Base-by-base conservation (phyloP, 179 eudicot species). In the Nepenthes alata region DNA sequence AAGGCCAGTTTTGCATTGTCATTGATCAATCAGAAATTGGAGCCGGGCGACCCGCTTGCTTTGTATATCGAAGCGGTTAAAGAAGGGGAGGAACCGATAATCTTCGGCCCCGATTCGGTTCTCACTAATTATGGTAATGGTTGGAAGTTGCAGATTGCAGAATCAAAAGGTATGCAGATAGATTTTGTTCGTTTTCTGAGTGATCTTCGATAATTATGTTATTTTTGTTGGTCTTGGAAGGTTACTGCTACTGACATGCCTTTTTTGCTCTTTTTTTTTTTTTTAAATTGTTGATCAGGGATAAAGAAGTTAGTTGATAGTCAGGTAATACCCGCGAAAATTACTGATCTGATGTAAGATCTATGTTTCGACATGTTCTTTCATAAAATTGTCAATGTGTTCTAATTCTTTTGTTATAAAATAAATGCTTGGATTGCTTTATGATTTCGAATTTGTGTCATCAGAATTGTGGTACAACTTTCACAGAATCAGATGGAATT, bases 141-240 rank as follows among this genome's bases (percentile, higher is more conserved):
- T 59, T 91, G 98, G 98, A 77, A 75, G 53, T 75, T 89, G 80
- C 91, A 89, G 61, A 84, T 91, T 5, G 89, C 81, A 51, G 85
- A 75, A 49, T 37, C 67, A 36, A 63, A 75, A 76, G 95, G 95
- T 86, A 63, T 12, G 34, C 3, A 1, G 14, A 52, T 12, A 16
- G 25, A 4, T n/a, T 52, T 15, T 49, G 13, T 49, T 10, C 13
- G n/a, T 49, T 10, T 49, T 49, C 13, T 49, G 11, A 13, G n/a
- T 49, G 53, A 49, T 4, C 3, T 12, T 49, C 1, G 55, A 14
- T 13, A 25, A 14, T 3, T 15, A 52, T 52, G 34, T 52, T 16
- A 25, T 52, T 15, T 14, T 11, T 6, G 13, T 52, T 1, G 55
- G 6, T 52, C 15, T 1, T 11, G 10, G n/a, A 8, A 2, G 55